Percentiles rank a stretch among this genome's conserved stretches.
Conservation (phyloP, 768 basidiomycete genomes). For the Podaxis pistillaris region DNA sequence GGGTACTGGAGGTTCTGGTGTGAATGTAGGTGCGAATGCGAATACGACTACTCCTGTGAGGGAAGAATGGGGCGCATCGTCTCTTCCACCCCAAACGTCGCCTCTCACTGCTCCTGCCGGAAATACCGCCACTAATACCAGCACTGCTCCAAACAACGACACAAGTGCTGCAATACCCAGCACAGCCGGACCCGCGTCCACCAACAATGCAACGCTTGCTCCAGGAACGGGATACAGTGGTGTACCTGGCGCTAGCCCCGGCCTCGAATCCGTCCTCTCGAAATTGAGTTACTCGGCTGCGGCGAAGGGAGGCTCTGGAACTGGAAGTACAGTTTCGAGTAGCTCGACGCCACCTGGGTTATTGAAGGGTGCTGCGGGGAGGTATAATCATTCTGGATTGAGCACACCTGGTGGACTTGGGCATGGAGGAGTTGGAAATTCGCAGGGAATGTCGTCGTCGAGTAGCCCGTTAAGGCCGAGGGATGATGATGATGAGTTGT, state of each 20-base stretch:
- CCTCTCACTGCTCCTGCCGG: slow-evolving; percentile 5
- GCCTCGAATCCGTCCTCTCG: slow-evolving; percentile 30
- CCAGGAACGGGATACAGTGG: slow-evolving; percentile 37
- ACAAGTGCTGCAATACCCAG: not conserved
- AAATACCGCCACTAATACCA: slow-evolving; percentile 8
- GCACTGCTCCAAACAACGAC: slow-evolving; percentile 2
- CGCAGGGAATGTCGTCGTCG: not conserved
- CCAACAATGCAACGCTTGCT: slow-evolving; percentile 2
- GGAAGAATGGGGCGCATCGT: slow-evolving; percentile 23
- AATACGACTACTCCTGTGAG: slow-evolving; percentile 23
- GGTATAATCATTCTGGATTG: slow-evolving; percentile 25
- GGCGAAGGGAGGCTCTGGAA: slow-evolving; percentile 17
- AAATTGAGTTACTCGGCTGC: slow-evolving; percentile 52
- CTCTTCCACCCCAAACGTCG: slow-evolving; percentile 14
- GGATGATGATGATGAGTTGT: slow-evolving; percentile 66
- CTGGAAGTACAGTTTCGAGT: slow-evolving; percentile 16
- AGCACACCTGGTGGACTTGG: slow-evolving; percentile 22
- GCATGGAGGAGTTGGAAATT: slow-evolving; percentile 12
- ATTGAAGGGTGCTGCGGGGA: slow-evolving; percentile 35
- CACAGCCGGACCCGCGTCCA: not conserved
- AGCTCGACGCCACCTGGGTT: slow-evolving; percentile 34
- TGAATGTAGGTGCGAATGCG: slow-evolving; percentile 21
- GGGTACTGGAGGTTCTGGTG: not conserved
- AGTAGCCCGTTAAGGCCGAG: slow-evolving; percentile 49
- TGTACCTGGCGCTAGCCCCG: slow-evolving; percentile 27